Evolutionary conservation across 805 yeast genomes (phyloP).

Genomic region (Wickerhamiella slavikovae): DNA sequence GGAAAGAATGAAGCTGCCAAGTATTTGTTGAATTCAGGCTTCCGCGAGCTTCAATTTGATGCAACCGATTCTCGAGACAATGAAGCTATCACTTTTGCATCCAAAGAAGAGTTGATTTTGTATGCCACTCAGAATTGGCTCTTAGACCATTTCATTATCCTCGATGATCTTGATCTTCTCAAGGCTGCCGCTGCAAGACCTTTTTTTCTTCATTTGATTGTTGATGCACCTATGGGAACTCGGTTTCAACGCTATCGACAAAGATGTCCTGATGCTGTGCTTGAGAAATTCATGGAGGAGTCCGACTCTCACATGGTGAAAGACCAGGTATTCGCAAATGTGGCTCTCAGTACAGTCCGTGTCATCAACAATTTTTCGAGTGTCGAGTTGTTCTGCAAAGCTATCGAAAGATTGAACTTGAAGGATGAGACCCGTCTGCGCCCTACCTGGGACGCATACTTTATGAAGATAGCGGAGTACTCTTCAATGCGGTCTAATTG

Average conservation of each 20-base stretch:
- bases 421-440: conserved; percentile 41
- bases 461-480: conserved; percentile 79
- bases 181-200: conserved; percentile 44
- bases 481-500: conserved; percentile 89
- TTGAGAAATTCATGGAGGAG: conserved; percentile 20
- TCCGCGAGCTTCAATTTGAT: too few species aligned
- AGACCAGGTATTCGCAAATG: conserved; percentile 25
- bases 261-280: conserved; percentile 3
- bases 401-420: conserved; percentile 24
- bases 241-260: conserved; percentile 18
- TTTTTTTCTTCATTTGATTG: conserved; percentile 57
- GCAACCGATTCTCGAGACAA: too few species aligned
- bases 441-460: conserved; percentile 93
- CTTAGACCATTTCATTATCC: conserved; percentile 34
- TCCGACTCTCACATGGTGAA: conserved; percentile 19
- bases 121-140: conserved; percentile 51
- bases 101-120: conserved; percentile 28
- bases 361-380: conserved; percentile 30
- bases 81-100: conserved; percentile 9
- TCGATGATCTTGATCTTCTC: conserved; percentile 25
- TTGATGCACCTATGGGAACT: conserved; percentile 47
- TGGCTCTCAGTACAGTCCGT: too few species aligned
- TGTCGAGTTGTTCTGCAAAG: conserved; percentile 19
- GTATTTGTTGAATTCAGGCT: too few species aligned
- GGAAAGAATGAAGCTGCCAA: too few species aligned